phyloP scores from a whole-genome alignment of 306 rosid species.

The Vigna hirtella region DNA sequence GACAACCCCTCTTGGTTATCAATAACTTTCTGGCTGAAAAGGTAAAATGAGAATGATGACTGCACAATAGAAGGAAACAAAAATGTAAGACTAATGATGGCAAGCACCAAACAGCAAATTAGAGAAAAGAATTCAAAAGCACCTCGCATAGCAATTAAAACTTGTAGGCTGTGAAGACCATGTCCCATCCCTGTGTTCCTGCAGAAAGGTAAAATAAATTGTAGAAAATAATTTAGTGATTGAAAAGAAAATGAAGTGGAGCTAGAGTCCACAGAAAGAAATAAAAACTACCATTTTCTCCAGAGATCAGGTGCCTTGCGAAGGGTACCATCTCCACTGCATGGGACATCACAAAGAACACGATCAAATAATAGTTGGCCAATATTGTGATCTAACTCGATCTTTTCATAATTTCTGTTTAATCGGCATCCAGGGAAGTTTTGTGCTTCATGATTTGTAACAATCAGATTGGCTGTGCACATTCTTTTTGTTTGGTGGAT shows the following conservation, averaged over 20 bases:
- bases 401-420: constrained; percentile 48
- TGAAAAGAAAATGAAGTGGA: constrained; percentile 2
- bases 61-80: background rate
- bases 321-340: constrained; percentile 99
- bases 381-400: constrained; percentile 49
- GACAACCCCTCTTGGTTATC: constrained; percentile 3
- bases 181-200: constrained; percentile 94
- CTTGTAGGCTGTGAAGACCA: constrained; percentile 83
- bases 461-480: constrained; percentile 97
- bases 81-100: background rate
- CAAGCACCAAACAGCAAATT: background rate
- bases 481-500: constrained; percentile 99
- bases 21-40: constrained; percentile 13
- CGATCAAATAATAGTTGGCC: constrained; percentile 86
- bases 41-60: background rate
- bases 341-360: constrained; percentile 96
- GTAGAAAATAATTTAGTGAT: constrained; percentile 22
- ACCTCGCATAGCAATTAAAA: constrained; percentile 91
- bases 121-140: constrained; percentile 13
- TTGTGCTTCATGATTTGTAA: constrained; percentile 99
- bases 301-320: constrained; percentile 99
- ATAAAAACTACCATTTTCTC: constrained; percentile 86
- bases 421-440: constrained; percentile 93
- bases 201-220: constrained; percentile 43
- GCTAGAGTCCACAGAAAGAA: constrained; percentile 34